These are phyloP conservation scores for Leccinum barrowsii DNA, from an alignment of 768 basidiomycete genomes.

Conservation along the genomic window DNA sequence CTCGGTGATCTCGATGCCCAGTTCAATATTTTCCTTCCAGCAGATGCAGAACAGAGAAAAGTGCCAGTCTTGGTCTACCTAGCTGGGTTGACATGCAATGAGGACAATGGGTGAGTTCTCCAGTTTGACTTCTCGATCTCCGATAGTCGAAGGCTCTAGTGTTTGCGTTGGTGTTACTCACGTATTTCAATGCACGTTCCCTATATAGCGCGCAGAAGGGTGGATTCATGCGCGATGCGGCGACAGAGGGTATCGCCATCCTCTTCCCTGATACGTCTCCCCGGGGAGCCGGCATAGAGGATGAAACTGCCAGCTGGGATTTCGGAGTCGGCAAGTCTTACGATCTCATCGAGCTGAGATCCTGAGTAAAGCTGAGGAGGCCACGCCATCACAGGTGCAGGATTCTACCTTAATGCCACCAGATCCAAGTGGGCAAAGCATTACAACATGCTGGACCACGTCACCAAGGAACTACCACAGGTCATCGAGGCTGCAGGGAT, in stretches of 20 bases:
- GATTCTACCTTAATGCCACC: conserved; percentile 95
- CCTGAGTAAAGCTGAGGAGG: conserved; percentile 1
- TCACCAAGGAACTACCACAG: conserved; percentile 80
- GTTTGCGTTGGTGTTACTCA: background rate
- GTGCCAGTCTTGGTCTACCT: conserved; percentile 81
- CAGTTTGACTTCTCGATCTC: background rate
- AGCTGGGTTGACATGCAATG: conserved; percentile 85
- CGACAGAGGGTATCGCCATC: conserved; percentile 81
- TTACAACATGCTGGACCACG: conserved; percentile 87
- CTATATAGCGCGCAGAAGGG: conserved; percentile 81
- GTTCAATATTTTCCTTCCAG: conserved; percentile 90
- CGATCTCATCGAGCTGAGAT: background rate
- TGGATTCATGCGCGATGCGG: conserved; percentile 83
- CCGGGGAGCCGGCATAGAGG: conserved; percentile 81
- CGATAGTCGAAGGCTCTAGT: background rate
- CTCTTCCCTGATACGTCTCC: conserved; percentile 95
- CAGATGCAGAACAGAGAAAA: conserved; percentile 49
- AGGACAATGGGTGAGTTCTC: conserved; percentile 79
- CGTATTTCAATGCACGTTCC: background rate
- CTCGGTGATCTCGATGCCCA: conserved; percentile 67
- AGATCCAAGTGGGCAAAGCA: conserved; percentile 63
- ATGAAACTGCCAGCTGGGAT: conserved; percentile 82
- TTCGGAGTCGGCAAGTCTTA: conserved; percentile 69
- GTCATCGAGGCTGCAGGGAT: conserved; percentile 70
- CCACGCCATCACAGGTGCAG: conserved; percentile 52